Percentiles rank a stretch among this genome's conserved stretches.
Conservation (phyloP, 768 basidiomycete genomes). For the Leucogyrophana mollusca region DNA sequence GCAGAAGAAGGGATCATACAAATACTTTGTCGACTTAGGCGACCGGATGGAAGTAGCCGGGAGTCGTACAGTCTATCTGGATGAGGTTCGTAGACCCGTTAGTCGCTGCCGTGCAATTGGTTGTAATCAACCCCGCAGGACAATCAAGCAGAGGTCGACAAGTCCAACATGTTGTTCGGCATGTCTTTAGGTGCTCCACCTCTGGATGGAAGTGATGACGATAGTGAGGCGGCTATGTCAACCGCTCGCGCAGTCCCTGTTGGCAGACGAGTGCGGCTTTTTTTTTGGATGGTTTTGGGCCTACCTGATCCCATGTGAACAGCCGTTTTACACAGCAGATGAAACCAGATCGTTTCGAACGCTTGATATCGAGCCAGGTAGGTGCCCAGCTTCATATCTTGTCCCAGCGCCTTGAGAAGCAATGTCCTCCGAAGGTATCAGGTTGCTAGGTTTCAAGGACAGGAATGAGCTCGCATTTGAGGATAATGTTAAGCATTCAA, state of each 20-base stretch:
- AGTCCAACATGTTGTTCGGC: conserved; percentile 25
- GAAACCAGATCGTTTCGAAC: conserved; percentile 83
- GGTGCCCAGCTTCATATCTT: conserved; percentile 18
- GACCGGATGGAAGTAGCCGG: conserved; percentile 76
- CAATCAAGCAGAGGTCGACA: conserved; percentile 26
- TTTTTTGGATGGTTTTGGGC: conserved; percentile 1
- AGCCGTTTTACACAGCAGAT: conserved; percentile 86
- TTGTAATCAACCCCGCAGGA: conserved; percentile 14
- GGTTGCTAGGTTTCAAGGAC: conserved; percentile 90
- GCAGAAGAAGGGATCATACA: conserved; percentile 80
- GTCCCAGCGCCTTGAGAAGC: too few species aligned
- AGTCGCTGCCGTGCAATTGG: background rate
- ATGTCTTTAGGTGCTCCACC: conserved; percentile 37
- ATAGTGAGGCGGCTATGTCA: conserved; percentile 38
- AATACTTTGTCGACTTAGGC: conserved; percentile 79
- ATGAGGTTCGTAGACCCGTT: conserved; percentile 55
- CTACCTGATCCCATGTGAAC: conserved; percentile 6
- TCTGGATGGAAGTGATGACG: conserved; percentile 26
- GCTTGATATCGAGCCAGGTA: conserved; percentile 74
- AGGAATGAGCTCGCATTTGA: conserved; percentile 69
- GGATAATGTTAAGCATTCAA: conserved; percentile 89
- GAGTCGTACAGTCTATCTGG: conserved; percentile 69
- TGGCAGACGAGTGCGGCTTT: conserved; percentile 55
- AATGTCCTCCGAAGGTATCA: conserved; percentile 59
- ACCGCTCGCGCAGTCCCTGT: conserved; percentile 44